Percentiles rank a stretch among this genome's conserved stretches.
These are phyloP conservation scores for Chalciporus sphaerocephalus DNA, from an alignment of 768 basidiomycete genomes.

Conservation along the genomic window DNA sequence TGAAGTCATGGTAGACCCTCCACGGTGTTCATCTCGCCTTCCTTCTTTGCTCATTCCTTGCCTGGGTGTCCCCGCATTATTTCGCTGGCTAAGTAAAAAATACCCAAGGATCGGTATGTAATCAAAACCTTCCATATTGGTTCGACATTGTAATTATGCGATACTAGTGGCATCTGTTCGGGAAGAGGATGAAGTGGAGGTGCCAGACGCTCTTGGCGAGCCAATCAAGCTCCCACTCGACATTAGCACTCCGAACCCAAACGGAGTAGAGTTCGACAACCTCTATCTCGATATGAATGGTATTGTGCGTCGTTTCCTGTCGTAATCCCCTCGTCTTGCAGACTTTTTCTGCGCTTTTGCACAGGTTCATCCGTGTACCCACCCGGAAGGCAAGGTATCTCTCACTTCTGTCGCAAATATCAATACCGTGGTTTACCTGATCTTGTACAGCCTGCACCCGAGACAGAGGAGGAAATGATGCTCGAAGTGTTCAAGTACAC, in stretches of 20 bases:
- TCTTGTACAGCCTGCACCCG: conserved; percentile 73
- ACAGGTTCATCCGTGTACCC: conserved; percentile 97
- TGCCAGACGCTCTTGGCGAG: conserved; percentile 64
- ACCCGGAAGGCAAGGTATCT: conserved; percentile 90
- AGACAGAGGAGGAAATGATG: conserved; percentile 99
- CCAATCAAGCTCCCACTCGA: conserved; percentile 72
- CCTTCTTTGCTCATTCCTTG: conserved; percentile 5
- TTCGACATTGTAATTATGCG: neutral
- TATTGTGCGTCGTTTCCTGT: conserved; percentile 55
- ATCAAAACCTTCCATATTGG: neutral
- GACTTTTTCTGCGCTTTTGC: neutral
- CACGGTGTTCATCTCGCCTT: neutral
- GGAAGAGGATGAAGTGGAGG: conserved; percentile 77
- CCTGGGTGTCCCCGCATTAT: conserved; percentile 95
- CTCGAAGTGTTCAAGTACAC: conserved; percentile 95
- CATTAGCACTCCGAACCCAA: conserved; percentile 83
- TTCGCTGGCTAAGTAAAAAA: conserved; percentile 98
- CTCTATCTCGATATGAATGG: conserved; percentile 99
- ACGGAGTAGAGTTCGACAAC: conserved; percentile 92
- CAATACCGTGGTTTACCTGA: neutral
- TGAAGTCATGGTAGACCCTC: conserved; percentile 20
- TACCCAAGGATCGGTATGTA: conserved; percentile 92
- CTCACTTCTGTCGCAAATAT: neutral
- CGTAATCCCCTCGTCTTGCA: neutral
- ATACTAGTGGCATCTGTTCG: conserved; percentile 64